Evolutionary conservation across 306 rosid genomes (phyloP).

Genomic region (Prinsepia uniflora): DNA sequence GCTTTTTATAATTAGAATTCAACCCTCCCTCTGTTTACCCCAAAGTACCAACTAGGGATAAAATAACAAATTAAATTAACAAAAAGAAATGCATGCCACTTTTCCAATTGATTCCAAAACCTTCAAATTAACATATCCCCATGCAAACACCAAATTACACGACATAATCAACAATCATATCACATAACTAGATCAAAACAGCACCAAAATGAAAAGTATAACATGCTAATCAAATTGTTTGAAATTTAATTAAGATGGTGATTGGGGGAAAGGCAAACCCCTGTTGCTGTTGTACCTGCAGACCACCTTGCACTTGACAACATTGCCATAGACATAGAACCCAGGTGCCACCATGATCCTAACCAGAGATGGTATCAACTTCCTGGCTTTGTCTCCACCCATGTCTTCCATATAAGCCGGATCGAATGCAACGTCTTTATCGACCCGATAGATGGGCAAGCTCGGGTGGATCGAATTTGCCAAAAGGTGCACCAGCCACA

Average conservation of each 20-base stretch:
- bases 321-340: slow-evolving; percentile 72
- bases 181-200: background rate
- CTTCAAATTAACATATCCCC: background rate
- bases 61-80: slow-evolving; percentile 26
- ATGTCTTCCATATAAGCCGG: slow-evolving; percentile 89
- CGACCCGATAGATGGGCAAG: slow-evolving; percentile 68
- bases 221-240: background rate
- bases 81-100: slow-evolving; percentile 29
- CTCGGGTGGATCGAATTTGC: slow-evolving; percentile 78
- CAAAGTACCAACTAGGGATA: too few species aligned
- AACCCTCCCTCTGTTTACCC: background rate
- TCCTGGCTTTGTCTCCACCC: slow-evolving; percentile 56
- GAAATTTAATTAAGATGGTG: slow-evolving; percentile 27
- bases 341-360: slow-evolving; percentile 92
- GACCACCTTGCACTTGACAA: slow-evolving; percentile 81
- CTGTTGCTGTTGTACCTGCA: slow-evolving; percentile 53
- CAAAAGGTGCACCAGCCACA: slow-evolving; percentile 82
- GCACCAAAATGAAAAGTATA: background rate
- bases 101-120: slow-evolving; percentile 35
- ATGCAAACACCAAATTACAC: background rate
- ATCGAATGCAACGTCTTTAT: slow-evolving; percentile 50
- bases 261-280: slow-evolving; percentile 23
- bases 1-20: too few species aligned
- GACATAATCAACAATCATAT: background rate
- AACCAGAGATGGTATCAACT: slow-evolving; percentile 53